A percentile compares a stretch with the other conserved stretches of the same genome.
phyloP scores from a whole-genome alignment of 768 basidiomycete genomes.

The Chiua virens region DNA sequence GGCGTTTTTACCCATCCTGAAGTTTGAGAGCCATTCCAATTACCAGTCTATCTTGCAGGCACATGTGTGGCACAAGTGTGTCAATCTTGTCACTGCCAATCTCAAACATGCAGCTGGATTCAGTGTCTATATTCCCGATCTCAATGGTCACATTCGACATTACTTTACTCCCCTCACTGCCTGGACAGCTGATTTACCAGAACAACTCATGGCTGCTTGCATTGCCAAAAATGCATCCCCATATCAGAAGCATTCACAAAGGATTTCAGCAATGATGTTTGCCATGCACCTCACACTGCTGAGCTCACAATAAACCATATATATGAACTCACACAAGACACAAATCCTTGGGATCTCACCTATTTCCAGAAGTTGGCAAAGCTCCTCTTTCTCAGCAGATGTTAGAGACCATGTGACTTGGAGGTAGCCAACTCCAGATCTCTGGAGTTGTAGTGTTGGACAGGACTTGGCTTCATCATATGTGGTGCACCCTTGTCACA shows the following conservation, averaged over 20 bases:
- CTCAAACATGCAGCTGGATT: background rate
- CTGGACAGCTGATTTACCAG: slow-evolving; percentile 19
- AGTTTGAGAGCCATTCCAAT: no score
- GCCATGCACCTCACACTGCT: slow-evolving; percentile 11
- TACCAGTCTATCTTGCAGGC: no score
- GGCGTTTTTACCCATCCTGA: no score
- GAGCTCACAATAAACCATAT: slow-evolving; percentile 5
- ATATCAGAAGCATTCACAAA: no score
- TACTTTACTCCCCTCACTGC: slow-evolving; percentile 14
- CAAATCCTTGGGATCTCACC: slow-evolving; percentile 28
- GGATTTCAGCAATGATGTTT: background rate
- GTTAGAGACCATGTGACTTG: no score
- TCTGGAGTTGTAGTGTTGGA: no score
- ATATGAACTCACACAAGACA: background rate
- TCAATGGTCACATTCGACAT: background rate
- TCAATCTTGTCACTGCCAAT: background rate
- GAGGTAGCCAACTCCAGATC: no score
- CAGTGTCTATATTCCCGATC: background rate
- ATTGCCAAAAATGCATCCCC: slow-evolving; percentile 13
- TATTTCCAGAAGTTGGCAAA: slow-evolving; percentile 16
- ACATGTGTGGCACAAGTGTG: no score
- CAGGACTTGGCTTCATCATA: no score
- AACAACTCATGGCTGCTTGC: slow-evolving; percentile 9
- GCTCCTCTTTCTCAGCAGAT: no score
- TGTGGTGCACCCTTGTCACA: no score